These are phyloP conservation scores for Ilyonectria robusta DNA, from an alignment of 2,329 filamentous ascomycete species.

Conservation along the genomic window DNA sequence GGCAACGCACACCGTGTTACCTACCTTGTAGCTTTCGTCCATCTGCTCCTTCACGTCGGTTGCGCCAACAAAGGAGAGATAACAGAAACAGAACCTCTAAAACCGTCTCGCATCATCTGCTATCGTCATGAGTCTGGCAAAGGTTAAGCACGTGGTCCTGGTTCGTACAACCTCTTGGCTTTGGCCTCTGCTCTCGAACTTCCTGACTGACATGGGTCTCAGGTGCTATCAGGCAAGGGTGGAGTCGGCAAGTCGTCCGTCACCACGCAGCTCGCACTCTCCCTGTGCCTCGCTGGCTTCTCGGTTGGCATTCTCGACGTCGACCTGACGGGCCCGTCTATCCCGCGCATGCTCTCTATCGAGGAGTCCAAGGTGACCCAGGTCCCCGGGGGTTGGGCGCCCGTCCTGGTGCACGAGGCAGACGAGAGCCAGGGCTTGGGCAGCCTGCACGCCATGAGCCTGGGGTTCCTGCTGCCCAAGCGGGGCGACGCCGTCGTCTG, in stretches of 20 bases:
- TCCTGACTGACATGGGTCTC: slow-evolving; percentile 34
- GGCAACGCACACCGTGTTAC: background rate
- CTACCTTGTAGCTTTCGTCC: background rate
- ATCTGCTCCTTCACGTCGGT: background rate
- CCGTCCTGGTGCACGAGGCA: slow-evolving; percentile 83
- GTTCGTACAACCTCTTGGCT: slow-evolving; percentile 59
- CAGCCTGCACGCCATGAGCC: slow-evolving; percentile 86
- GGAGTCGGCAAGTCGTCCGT: slow-evolving; percentile 98
- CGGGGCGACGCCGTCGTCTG: slow-evolving; percentile 95
- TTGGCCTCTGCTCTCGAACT: background rate
- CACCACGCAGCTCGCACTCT: slow-evolving; percentile 95
- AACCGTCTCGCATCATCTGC: background rate
- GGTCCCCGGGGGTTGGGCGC: slow-evolving; percentile 91
- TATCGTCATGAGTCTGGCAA: slow-evolving; percentile 57
- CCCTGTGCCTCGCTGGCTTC: slow-evolving; percentile 86
- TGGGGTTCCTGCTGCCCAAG: slow-evolving; percentile 89
- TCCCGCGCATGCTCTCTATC: slow-evolving; percentile 93
- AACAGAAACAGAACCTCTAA: background rate
- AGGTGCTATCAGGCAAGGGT: slow-evolving; percentile 94
- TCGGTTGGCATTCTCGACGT: slow-evolving; percentile 96
- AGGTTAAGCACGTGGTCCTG: slow-evolving; percentile 83
- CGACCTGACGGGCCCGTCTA: slow-evolving; percentile 95
- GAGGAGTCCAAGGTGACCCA: slow-evolving; percentile 92
- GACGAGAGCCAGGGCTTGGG: slow-evolving; percentile 68
- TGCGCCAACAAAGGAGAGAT: background rate